These are phyloP conservation scores for Pseudopyrenochaeta lycopersici DNA, from an alignment of 2,329 filamentous ascomycete genomes.

Conservation along the genomic window DNA sequence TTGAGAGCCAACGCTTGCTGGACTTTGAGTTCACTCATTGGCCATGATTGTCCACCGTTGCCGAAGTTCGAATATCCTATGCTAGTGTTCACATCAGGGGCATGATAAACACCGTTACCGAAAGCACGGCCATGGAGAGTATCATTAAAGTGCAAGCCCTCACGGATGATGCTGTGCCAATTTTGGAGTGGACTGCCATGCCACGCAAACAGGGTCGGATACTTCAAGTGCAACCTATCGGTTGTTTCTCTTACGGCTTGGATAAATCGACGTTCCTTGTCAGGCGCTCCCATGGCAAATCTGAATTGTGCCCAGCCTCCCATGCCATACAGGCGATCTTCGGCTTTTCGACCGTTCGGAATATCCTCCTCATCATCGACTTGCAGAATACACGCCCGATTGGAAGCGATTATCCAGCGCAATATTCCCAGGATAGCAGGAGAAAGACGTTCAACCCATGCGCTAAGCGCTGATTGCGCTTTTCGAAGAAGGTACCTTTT, in stretches of 20 bases:
- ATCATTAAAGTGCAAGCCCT: constrained; percentile 77
- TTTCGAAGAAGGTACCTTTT: constrained; percentile 56
- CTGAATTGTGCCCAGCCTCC: constrained; percentile 79
- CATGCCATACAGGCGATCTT: constrained; percentile 70
- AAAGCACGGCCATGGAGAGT: constrained; percentile 71
- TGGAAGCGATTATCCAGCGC: constrained; percentile 90
- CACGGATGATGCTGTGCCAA: constrained; percentile 90
- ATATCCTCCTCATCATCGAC: constrained; percentile 60
- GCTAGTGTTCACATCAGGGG: constrained; percentile 67
- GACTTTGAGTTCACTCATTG: constrained; percentile 70
- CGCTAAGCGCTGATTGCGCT: constrained; percentile 50
- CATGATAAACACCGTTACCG: constrained; percentile 86
- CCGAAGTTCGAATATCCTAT: constrained; percentile 54
- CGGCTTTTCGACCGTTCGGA: constrained; percentile 41
- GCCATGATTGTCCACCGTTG: constrained; percentile 62
- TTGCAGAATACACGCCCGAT: constrained; percentile 84
- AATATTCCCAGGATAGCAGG: constrained; percentile 73
- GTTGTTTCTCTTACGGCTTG: constrained; percentile 64
- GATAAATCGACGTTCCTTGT: constrained; percentile 82
- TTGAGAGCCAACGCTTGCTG: constrained; percentile 74
- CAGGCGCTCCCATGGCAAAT: constrained; percentile 88
- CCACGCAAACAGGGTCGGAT: constrained; percentile 84
- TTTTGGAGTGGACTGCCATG: constrained; percentile 81
- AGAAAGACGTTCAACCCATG: constrained; percentile 69
- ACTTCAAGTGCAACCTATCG: constrained; percentile 50